Conservation (phyloP, 106 monocot species). For the Iris macrosiphon region DNA sequence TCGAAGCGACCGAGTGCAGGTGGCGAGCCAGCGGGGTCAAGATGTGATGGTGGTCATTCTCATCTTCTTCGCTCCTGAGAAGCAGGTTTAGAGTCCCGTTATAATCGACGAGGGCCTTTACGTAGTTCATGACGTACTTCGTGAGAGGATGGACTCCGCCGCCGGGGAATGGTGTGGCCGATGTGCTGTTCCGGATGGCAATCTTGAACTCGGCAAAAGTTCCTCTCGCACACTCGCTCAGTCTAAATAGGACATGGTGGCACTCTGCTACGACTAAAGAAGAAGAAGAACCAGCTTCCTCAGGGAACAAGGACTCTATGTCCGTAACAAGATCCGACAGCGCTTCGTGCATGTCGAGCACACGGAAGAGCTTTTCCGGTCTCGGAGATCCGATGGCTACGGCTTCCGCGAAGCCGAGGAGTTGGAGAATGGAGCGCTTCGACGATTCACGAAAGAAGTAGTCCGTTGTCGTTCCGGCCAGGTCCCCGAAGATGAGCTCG, state of each 20-base stretch:
- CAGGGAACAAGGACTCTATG: slow-evolving; percentile 10
- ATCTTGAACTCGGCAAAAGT: slow-evolving; percentile 22
- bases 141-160: slow-evolving; percentile 25
- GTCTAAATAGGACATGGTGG: slow-evolving; percentile 5
- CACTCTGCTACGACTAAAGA: slow-evolving; percentile 9
- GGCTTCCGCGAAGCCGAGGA: slow-evolving; percentile 62
- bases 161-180: slow-evolving; percentile 8
- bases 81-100: slow-evolving; percentile 15
- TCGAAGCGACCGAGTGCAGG: neutral
- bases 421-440: slow-evolving; percentile 40
- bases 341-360: slow-evolving; percentile 27
- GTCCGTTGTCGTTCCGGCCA: slow-evolving; percentile 17
- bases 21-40: slow-evolving; percentile 2
- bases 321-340: slow-evolving; percentile 12
- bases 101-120: slow-evolving; percentile 15
- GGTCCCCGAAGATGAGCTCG: slow-evolving; percentile 44
- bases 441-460: slow-evolving; percentile 53
- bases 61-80: slow-evolving; percentile 3
- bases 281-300: neutral
- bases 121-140: slow-evolving; percentile 26
- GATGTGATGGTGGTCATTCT: slow-evolving; percentile 1
- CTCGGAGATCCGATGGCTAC: slow-evolving; percentile 22
- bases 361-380: slow-evolving; percentile 19
- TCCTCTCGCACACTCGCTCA: slow-evolving; percentile 10
- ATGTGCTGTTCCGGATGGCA: slow-evolving; percentile 2